Conservation (phyloP, 1,139 yeast genomes). For the Nakaseomyces delphensis region DNA sequence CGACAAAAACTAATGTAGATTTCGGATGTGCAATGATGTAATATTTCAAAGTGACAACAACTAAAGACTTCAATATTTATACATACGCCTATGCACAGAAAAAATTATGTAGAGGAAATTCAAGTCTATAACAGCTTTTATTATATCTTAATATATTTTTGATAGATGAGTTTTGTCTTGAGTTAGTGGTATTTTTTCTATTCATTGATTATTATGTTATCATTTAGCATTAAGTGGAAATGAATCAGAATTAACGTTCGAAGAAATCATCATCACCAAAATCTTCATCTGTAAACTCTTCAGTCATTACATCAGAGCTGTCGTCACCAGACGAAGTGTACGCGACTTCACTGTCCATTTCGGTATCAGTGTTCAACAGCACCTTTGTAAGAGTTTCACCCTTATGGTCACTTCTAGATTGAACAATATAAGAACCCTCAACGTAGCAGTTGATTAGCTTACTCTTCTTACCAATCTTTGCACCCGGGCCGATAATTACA, state of each 20-base stretch:
- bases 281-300: slow-evolving; percentile 21
- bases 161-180: too few relatives aligned
- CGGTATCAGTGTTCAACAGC: slow-evolving; percentile 4
- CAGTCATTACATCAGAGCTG: slow-evolving; percentile 16
- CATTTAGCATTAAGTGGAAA: not conserved
- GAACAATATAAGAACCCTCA: slow-evolving; percentile 67
- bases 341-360: slow-evolving; percentile 14
- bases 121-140: not conserved
- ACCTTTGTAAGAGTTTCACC: slow-evolving; percentile 60
- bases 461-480: slow-evolving; percentile 49
- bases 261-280: slow-evolving; percentile 34
- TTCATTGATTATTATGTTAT: not conserved
- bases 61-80: not conserved
- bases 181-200: not conserved
- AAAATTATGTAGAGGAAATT: not conserved
- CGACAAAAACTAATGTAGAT: not conserved
- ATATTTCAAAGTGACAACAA: not conserved
- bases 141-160: too few relatives aligned
- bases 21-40: not conserved
- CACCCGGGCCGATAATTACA: slow-evolving; percentile 72
- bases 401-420: slow-evolving; percentile 55
- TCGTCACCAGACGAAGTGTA: slow-evolving; percentile 22
- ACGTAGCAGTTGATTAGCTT: slow-evolving; percentile 71
- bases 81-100: not conserved
- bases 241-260: slow-evolving; percentile 33